Conservation (phyloP, 1,139 yeast genomes). For the Kluyveromyces sp. region DNA sequence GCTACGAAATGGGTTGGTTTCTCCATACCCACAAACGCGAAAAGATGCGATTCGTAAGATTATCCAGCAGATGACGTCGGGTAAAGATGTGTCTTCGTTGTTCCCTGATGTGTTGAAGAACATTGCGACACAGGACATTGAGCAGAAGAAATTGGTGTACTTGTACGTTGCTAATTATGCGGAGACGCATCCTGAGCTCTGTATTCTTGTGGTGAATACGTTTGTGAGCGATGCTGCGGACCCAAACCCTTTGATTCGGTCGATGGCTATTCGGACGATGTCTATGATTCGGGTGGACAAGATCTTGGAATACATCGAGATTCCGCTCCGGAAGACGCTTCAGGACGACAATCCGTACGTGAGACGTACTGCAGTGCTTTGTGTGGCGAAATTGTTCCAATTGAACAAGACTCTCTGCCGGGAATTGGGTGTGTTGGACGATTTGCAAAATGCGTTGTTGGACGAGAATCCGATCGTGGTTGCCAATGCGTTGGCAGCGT, state of each 20-base stretch:
- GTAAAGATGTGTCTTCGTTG: conserved; percentile 92
- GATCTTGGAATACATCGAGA: conserved; percentile 90
- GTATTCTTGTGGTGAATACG: conserved; percentile 93
- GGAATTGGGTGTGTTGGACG: conserved; percentile 78
- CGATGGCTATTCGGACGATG: conserved; percentile 96
- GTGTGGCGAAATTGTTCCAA: conserved; percentile 93
- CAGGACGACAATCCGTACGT: conserved; percentile 95
- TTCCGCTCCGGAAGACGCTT: conserved; percentile 77
- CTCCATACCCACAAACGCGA: conserved; percentile 88
- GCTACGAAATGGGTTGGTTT: conserved; percentile 80
- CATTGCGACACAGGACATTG: conserved; percentile 93
- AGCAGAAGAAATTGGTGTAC: conserved; percentile 93
- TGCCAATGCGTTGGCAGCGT: conserved; percentile 84
- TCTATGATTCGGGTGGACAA: conserved; percentile 94
- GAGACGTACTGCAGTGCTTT: conserved; percentile 93
- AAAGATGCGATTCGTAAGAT: conserved; percentile 96
- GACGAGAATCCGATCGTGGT: conserved; percentile 96
- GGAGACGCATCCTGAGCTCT: conserved; percentile 89
- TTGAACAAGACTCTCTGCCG: conserved; percentile 72
- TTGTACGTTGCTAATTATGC: conserved; percentile 96
- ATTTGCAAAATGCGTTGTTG: conserved; percentile 59
- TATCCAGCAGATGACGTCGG: conserved; percentile 96
- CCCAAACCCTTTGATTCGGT: conserved; percentile 92
- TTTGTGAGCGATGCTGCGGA: conserved; percentile 95
- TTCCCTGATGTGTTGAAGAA: conserved; percentile 96